Conservation (phyloP, 2,329 filamentous ascomycete genomes). For the Pestalotiopsis sp. region DNA sequence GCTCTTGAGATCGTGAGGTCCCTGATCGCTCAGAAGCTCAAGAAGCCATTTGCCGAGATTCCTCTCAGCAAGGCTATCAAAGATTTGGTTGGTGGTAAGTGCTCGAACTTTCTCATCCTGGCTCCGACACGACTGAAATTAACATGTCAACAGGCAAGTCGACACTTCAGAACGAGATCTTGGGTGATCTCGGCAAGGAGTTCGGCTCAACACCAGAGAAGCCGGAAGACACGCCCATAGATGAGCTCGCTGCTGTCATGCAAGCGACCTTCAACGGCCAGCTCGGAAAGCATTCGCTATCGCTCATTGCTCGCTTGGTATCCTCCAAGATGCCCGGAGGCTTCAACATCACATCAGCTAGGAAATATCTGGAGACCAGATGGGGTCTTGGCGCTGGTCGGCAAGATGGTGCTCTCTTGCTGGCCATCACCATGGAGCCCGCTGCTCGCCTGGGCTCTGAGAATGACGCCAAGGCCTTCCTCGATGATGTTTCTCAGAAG, state of each 20-base stretch:
- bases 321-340: constrained; percentile 99
- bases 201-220: constrained; percentile 98
- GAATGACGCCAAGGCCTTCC: constrained; percentile 85
- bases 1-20: constrained; percentile 88
- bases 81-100: constrained; percentile 91
- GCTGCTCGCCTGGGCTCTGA: constrained; percentile 85
- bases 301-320: constrained; percentile 88
- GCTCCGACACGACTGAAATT: background rate
- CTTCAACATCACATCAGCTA: constrained; percentile 95
- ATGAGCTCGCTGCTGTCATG: constrained; percentile 93
- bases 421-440: constrained; percentile 93
- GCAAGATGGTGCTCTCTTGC: constrained; percentile 85
- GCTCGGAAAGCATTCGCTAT: constrained; percentile 93
- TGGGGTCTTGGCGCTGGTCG: constrained; percentile 87
- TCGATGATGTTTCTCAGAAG: constrained; percentile 86
- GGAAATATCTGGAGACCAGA: constrained; percentile 91
- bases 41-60: constrained; percentile 87
- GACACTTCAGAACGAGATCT: constrained; percentile 96
- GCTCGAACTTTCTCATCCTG: background rate
- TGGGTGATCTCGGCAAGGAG: constrained; percentile 96
- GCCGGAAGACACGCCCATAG: constrained; percentile 93
- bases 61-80: constrained; percentile 97
- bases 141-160: constrained; percentile 74
- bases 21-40: constrained; percentile 94
- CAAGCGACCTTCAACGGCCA: constrained; percentile 99